Evolutionary conservation across 768 basidiomycete genomes (phyloP), one percentile per base, ranked within the genome.

Genomic region (Pisolithus sp.): DNA sequence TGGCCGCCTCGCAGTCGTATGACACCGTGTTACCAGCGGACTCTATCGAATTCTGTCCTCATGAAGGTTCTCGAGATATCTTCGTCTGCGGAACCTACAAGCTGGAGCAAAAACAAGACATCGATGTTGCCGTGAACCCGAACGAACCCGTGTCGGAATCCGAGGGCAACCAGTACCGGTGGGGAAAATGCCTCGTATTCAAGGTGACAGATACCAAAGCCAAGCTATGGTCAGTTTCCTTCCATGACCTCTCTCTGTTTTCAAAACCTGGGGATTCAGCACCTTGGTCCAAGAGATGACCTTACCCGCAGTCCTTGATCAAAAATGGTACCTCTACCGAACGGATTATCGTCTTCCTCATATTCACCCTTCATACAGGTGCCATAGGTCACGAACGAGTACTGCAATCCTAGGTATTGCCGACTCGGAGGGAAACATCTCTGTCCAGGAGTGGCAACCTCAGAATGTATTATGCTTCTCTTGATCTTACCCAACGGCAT

Each of bases 71-170:
- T 46, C 70, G 74, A 3, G 71, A 85, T 57, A 68, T 96, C 24
- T 77, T 97, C 53, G 86, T 85, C 2, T 92, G 91, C 59, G 95
- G 95, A 20, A 97, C 95, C 0, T 99, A 99, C 71, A 83, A 90
- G 58, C 76, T 98, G 20, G 73, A 83, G 40, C 66, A 79, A 51
- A 53, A 60, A 30, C 72, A 70, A 51, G 56, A 59, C 21, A 7
- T 17, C 53, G 37, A 51, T 49, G 21, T 59, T 28, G 48, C 56
- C 26, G 41, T 39, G 7, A 18, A 20, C 40, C 23, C 23, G 42
- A 21, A 15, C 15, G 28, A 52, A 7, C 10, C 31, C 23, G 12
- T 18, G 2, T 51, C 55, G 24, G 51, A 37, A 15, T 49, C 49
- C 13, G 57, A 50, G 17, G 52, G 39, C 10, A 48, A 48, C 41